Conservation (phyloP, 106 monocot species). For the Narthecium ossifragum region DNA sequence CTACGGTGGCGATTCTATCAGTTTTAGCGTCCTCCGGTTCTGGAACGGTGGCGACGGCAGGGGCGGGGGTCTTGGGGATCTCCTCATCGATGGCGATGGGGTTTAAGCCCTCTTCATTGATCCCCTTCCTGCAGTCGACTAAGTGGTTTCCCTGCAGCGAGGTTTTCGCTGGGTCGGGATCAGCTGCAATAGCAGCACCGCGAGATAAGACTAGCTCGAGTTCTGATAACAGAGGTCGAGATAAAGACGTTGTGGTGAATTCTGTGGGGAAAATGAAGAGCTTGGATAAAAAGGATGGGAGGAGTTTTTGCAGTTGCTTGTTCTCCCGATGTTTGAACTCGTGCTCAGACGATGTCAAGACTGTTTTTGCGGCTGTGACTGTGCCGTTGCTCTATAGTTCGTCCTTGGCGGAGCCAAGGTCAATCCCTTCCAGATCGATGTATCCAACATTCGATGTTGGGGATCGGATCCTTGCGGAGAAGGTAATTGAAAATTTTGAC, state of each 20-base stretch:
- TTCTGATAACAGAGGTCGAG: neutral
- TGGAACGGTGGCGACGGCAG: slow-evolving; percentile 11
- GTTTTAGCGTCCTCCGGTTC: slow-evolving; percentile 24
- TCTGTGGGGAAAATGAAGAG: neutral
- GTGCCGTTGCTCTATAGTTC: slow-evolving; percentile 54
- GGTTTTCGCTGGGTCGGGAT: slow-evolving; percentile 33
- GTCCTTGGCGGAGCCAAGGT: slow-evolving; percentile 55
- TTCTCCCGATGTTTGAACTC: slow-evolving; percentile 43
- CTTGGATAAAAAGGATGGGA: neutral
- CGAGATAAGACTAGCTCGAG: slow-evolving; percentile 12
- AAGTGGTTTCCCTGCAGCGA: slow-evolving; percentile 97
- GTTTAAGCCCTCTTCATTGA: slow-evolving; percentile 53
- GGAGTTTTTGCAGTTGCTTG: no score
- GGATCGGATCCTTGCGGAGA: slow-evolving; percentile 70
- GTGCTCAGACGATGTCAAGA: slow-evolving; percentile 60
- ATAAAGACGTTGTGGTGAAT: neutral
- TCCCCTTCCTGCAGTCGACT: slow-evolving; percentile 49
- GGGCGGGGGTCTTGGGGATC: slow-evolving; percentile 31
- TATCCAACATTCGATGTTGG: slow-evolving; percentile 75
- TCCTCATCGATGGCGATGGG: slow-evolving; percentile 44
- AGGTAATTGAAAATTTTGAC: no score
- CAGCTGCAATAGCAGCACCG: slow-evolving; percentile 4
- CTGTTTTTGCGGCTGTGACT: slow-evolving; percentile 53
- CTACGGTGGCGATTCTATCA: slow-evolving; percentile 46
- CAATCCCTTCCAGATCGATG: slow-evolving; percentile 63